phyloP scores from a whole-genome alignment of 345 rosid genomes.

The Citrus australasica region DNA sequence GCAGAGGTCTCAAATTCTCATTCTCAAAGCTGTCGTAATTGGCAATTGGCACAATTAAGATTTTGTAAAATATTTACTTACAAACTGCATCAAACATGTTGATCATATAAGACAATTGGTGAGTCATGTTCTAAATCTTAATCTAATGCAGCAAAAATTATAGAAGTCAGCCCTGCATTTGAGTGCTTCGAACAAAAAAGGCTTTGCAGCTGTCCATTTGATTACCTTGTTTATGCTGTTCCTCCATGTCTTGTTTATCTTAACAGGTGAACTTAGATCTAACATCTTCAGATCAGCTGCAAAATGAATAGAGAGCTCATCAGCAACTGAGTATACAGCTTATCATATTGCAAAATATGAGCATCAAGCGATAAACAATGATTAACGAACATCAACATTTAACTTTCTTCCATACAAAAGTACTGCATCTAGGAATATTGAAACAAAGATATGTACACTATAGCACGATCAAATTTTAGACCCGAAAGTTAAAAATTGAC shows the following conservation, averaged over 20 bases:
- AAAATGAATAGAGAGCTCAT: neutral
- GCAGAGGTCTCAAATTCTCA: neutral
- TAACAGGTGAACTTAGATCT: neutral
- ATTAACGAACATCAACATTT: neutral
- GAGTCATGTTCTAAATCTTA: neutral
- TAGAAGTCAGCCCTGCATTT: neutral
- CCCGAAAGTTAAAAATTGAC: neutral
- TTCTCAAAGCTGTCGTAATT: neutral
- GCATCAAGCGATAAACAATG: neutral
- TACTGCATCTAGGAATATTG: neutral
- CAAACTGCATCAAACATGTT: neutral
- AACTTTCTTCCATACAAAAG: too few relatives aligned
- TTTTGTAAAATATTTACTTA: neutral
- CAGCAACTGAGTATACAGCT: neutral
- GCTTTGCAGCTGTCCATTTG: neutral
- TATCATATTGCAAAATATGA: neutral
- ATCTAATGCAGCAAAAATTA: neutral
- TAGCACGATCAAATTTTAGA: neutral
- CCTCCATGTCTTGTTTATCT: neutral
- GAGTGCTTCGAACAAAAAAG: neutral
- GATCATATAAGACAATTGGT: neutral
- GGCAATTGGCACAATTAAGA: neutral
- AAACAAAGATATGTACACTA: neutral
- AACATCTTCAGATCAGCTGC: slow-evolving; percentile 3
- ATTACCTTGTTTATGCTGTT: neutral